Base-by-base conservation (phyloP, 2,329 filamentous ascomycete species). In the Verticillium tricorpus region DNA sequence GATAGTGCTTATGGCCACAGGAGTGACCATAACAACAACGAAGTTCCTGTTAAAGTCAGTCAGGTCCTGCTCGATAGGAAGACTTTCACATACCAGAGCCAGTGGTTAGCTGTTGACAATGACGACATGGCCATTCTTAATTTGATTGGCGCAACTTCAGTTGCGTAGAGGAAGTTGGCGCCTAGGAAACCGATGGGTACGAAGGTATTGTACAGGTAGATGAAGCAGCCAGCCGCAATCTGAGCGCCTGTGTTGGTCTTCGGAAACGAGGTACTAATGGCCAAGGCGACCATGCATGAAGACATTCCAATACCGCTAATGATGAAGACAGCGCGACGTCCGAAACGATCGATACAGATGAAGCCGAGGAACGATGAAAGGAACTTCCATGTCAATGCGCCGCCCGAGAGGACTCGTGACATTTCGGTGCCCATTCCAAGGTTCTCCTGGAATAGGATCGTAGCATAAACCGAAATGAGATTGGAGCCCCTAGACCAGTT, bases 191-290 rank as follows among this genome's bases (percentile, higher is more conserved):
- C 85, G 61, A 86, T 82, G 0, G 82, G 83, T 55, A 85, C 82
- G 71, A 87, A 86, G 66, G 81, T 83, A 71, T 86, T 84, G 75
- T 84, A 88, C 56, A 85, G 70, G 71, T 84, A 87, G 57, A 87
- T 78, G 70, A 85, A 85, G 64, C 83, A 77, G 0, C 81, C 82
- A 0, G 81, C 82, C 0, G 77, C 79, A 52, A 85, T 79, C 63
- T 82, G 77, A 2, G 83, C 78, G 1, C 74, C 63, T 2, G 73
- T 74, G 70, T 83, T 82, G 15, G 71, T 69, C 35, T 71, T 73
- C 14, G 78, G 76, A 67, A 79, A 81, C 22, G 77, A 83, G 3
- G 81, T 84, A 5, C 80, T 76, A 37, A 85, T 75, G 3, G 83
- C 81, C 11, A 87, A 74, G 3, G 78, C 76, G 5, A 81, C 65